Evolutionary conservation across 208 protist genomes (phyloP).

Genomic region (Zelonia costaricensis): DNA sequence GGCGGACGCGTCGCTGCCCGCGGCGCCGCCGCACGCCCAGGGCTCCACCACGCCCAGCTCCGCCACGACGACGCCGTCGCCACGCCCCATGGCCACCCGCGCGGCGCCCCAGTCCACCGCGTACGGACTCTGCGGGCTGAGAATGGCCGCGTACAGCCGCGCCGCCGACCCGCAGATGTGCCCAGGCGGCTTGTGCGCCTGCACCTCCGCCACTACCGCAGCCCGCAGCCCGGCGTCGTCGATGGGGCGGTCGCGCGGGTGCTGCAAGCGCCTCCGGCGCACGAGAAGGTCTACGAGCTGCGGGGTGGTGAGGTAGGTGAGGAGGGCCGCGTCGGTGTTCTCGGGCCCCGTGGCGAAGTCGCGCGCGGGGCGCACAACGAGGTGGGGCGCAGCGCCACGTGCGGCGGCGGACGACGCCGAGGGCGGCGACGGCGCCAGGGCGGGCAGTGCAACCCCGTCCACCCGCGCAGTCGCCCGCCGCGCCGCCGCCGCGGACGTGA

Average conservation of each 20-base stretch:
- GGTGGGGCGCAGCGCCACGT: not conserved
- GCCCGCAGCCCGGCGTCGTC: not conserved
- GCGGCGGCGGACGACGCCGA: too few relatives aligned
- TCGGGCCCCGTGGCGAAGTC: conserved; percentile 9
- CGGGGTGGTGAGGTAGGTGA: conserved; percentile 22
- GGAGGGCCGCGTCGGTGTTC: conserved; percentile 15
- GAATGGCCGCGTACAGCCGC: conserved; percentile 37
- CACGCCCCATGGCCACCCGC: conserved; percentile 25
- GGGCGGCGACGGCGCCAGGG: not conserved
- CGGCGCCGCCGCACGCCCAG: conserved; percentile 11
- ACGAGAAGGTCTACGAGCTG: conserved; percentile 17
- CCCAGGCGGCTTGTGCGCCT: conserved; percentile 2
- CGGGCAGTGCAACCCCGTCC: not conserved
- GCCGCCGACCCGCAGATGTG: conserved; percentile 12
- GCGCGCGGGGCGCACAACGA: conserved; percentile 13
- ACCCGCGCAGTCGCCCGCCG: conserved; percentile 13
- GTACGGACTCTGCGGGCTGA: conserved; percentile 38
- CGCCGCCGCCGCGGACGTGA: conserved; percentile 4
- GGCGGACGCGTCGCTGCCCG: not conserved
- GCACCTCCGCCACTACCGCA: not conserved
- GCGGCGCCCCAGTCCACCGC: conserved; percentile 44
- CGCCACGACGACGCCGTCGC: conserved; percentile 42
- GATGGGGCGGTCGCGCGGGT: not conserved
- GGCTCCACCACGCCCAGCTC: conserved; percentile 39
- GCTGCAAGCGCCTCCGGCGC: conserved; percentile 9